Evolutionary conservation across 169 alveolate species (phyloP), one percentile per base, ranked within the genome.

Genomic region (Plasmodium knowlesi): DNA sequence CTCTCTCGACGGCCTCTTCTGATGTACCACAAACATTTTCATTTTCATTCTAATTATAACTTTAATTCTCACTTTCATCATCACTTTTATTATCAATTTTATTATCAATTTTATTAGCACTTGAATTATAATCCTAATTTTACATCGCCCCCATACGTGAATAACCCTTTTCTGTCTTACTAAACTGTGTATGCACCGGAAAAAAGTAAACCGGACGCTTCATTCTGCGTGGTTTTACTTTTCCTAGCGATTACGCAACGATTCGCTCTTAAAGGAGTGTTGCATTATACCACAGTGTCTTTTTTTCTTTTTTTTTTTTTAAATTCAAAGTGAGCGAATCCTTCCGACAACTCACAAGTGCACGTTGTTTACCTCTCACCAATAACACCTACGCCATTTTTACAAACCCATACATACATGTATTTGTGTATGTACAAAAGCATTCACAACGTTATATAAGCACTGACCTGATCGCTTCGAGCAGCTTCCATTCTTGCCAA

Each of bases 301-400:
- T n/a, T n/a, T 61, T 61, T 61, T n/a, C 19, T 61, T 61, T 61
- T n/a, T 61, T 61, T 61, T 61, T 57, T 76, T 76, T 76, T 76
- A n/a, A 19, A 19, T 57, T 5, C 22, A 19, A 57, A 57, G 30
- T 57, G 30, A 22, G 73, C 73, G 9, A 57, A 57, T 57, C 30
- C 8, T n/a, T 14, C 22, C 30, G 22, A 57, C 73, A 16, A 57
- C 32, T 57, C 30, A 22, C 73, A 57, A 57, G 73, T 19, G 73
- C 73, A 57, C 30, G 30, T 19, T 57, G 32, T n/a, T 57, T 22
- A 57, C 73, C 73, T 30, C 73, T 57, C 22, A 57, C 0, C 8
- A 57, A 30, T 57, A 57, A 57, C 30, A 57, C 73, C 22, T 57
- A 57, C 73, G 73, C 9, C 32, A 57, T 57, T 19, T 57, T 57